Conservation (phyloP, 2,329 filamentous ascomycete species). For the Lizonia empirigonia region DNA sequence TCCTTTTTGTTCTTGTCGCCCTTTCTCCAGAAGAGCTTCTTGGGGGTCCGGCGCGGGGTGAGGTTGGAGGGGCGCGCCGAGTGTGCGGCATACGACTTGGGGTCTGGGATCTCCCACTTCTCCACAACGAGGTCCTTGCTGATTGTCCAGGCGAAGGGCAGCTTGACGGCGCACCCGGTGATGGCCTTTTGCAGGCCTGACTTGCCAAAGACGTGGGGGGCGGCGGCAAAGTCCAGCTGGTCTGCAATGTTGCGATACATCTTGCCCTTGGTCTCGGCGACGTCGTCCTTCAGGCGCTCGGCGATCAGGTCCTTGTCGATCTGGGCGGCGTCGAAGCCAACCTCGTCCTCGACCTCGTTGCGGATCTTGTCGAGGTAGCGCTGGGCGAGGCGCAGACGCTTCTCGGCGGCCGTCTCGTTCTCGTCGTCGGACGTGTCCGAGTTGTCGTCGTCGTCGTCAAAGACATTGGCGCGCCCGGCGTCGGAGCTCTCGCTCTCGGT, state of each 20-base stretch:
- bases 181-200: conserved; percentile 77
- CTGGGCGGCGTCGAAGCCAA: conserved; percentile 90
- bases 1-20: conserved; percentile 64
- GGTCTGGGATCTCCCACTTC: conserved; percentile 84
- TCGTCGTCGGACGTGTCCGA: conserved; percentile 72
- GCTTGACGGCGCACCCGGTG: conserved; percentile 78
- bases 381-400: conserved; percentile 84
- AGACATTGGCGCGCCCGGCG: conserved; percentile 58
- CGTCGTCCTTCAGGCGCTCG: conserved; percentile 82
- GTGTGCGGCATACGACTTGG: conserved; percentile 33
- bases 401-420: conserved; percentile 86
- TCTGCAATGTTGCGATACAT: conserved; percentile 81
- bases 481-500: conserved; percentile 78
- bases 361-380: conserved; percentile 90
- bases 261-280: conserved; percentile 87
- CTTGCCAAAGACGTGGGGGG: conserved; percentile 74
- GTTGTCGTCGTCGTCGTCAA: conserved; percentile 43
- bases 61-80: conserved; percentile 39
- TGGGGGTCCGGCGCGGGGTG: conserved; percentile 66
- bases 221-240: conserved; percentile 71
- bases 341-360: conserved; percentile 73
- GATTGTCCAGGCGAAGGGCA: conserved; percentile 85
- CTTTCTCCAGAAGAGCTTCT: conserved; percentile 66
- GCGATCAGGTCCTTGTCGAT: conserved; percentile 93
- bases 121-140: conserved; percentile 83